Percentiles rank a stretch among this genome's conserved stretches.
Conservation (phyloP, 2,329 filamentous ascomycete species). For the Trichoderma koningiopsis region DNA sequence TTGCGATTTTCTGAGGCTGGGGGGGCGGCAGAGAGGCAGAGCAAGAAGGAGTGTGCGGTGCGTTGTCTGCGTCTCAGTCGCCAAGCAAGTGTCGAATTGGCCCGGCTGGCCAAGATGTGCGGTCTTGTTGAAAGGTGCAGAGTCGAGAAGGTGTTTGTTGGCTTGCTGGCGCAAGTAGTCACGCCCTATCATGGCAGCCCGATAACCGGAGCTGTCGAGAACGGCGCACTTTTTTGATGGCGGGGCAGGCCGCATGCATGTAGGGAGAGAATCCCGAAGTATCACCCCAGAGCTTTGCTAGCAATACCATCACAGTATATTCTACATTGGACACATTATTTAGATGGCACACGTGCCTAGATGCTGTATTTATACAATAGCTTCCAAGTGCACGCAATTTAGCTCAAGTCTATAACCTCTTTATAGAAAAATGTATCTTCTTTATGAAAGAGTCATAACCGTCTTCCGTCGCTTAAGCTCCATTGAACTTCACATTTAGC, state of each 20-base stretch:
- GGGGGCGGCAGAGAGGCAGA: not conserved
- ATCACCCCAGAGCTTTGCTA: not conserved
- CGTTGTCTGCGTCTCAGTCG: not conserved
- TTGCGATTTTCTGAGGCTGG: not conserved
- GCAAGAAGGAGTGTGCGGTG: not conserved
- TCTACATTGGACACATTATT: not conserved
- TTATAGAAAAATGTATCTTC: not conserved
- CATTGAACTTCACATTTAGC: not conserved
- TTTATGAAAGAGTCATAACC: not conserved
- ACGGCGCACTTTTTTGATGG: not conserved
- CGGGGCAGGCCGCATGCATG: not conserved
- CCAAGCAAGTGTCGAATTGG: slow-evolving; percentile 8
- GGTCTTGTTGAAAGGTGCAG: slow-evolving; percentile 6
- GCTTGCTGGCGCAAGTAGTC: not conserved
- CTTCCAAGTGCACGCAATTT: not conserved
- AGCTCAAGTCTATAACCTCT: not conserved
- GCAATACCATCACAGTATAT: not conserved
- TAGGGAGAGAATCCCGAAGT: not conserved
- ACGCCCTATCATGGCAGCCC: not conserved
- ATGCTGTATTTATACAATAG: not conserved
- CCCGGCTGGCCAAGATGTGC: not conserved
- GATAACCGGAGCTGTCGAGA: slow-evolving; percentile 15
- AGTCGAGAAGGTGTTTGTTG: slow-evolving; percentile 8
- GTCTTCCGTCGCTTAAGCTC: not conserved
- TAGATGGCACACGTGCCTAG: not conserved